Base-by-base conservation (phyloP, 208 protist species). In the Trypanosoma boissoni region DNA sequence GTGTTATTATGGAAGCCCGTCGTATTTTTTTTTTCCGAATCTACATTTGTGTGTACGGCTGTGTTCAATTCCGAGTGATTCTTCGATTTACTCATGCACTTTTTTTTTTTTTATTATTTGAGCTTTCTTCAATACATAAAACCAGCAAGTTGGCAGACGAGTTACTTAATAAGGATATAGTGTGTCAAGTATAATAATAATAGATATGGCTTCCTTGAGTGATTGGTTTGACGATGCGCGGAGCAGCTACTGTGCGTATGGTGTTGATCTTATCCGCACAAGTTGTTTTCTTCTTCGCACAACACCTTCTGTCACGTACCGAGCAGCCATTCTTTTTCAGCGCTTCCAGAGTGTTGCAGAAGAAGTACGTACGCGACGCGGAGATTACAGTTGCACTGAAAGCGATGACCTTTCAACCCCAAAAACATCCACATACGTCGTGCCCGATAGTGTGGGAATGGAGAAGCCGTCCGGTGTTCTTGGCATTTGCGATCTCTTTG, bases 201-300 rank as follows among this genome's bases (percentile, higher is more conserved):
- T 45, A 46, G 23, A 60, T 3, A 57, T 78, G 51, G 27, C 61
- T 14, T n/a, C 48, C 20, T 16, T 48, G 29, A 53, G 29, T 20
- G 34, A 36, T 21, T 65, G 58, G 57, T 27, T 48, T 23, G 43
- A 59, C 8, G 68, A 51, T 12, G 72, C 72, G 6, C 61, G 66
- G 2, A 41, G 69, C 3, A 71, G 65, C 31, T 90, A 88, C 68
- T 62, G 44, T 44, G 74, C 76, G 3, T 92, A 95, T 50, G 83
- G 80, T 14, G 83, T 75, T 0, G 88, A 95, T 53, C 67, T 95
- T 16, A 85, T 92, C 43, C 80, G 88, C 14, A 90, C 80, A 0
- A 76, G 58, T 3, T 81, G 85, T 28, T 41, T 83, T 20, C 54
- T 92, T 14, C 41, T 90, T 18, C 69, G 63, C 52, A 85, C 75